Base-by-base conservation (phyloP, 2,329 filamentous ascomycete species). In the Cephalotrichum gorgonifer region DNA sequence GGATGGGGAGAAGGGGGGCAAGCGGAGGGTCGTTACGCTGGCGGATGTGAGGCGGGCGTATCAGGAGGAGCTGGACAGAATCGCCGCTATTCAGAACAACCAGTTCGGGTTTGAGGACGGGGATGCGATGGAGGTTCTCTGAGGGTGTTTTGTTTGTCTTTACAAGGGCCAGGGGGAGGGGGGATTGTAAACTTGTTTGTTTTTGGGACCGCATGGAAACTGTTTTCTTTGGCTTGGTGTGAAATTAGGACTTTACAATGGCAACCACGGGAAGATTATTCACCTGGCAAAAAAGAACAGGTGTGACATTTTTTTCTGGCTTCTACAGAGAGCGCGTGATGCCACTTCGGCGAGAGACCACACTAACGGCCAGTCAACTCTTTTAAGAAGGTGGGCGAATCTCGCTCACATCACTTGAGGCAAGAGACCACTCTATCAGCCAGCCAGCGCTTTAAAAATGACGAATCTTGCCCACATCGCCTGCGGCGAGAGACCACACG, bases 21-120 rank as follows among this genome's bases (percentile, higher is more conserved):
- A 84, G 69, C 81, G 90, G 53, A 84, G 79, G 61, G 81, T 97
- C 31, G 77, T 97, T 15, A 95, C 88, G 28, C 69, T 98, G 49
- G 85, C 85, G 27, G 90, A 95, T 62, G 72, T 97, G 47, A 78
- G 90, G 59, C 88, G 85, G 64, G 86, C 91, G 62, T 98, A 96
- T 64, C 87, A 95, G 67, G 80, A 78, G 23, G 89, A 97, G 66
- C 70, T 98, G 60, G 93, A 98, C 66, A 78, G 88, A 54, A 85
- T 93, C 56, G 87, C 85, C 47, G 85, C 87, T 48, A 89, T 96
- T 62, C 83, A 93, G 66, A 86, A 87, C 60, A 89, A 94, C 51
- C 82, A 94, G 61, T 96, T 94, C 72, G 85, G 86, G 15, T 87
- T 96, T 53, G 67, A 72, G 53, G 70, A 67, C 12, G 75, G 69